Evolutionary conservation across 495 filamentous ascomycete species (phyloP).

Genomic region (Penicillium cataractarum): DNA sequence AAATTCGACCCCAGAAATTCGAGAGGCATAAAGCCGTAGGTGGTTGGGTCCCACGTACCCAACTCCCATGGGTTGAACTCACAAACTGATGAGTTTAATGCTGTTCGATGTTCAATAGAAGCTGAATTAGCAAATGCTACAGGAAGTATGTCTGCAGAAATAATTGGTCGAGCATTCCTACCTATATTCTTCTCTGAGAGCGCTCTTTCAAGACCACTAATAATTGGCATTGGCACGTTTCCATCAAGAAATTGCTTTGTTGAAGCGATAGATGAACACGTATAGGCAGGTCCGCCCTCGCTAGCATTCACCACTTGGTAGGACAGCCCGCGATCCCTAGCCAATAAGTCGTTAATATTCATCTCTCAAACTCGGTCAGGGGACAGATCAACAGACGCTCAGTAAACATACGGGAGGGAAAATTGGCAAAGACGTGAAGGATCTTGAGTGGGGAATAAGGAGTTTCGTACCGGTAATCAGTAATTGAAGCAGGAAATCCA

Average conservation of each 20-base stretch:
- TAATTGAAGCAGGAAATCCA: slow-evolving; percentile 1
- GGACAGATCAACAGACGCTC: background rate
- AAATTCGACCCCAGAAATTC: slow-evolving; percentile 64
- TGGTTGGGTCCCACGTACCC: slow-evolving; percentile 78
- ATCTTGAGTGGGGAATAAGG: slow-evolving; percentile 54
- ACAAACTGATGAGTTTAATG: slow-evolving; percentile 75
- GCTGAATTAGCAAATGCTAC: slow-evolving; percentile 50
- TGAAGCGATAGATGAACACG: slow-evolving; percentile 82
- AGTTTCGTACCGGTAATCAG: slow-evolving; percentile 71
- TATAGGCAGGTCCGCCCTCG: slow-evolving; percentile 72
- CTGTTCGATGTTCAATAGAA: slow-evolving; percentile 56
- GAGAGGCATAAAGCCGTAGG: slow-evolving; percentile 77
- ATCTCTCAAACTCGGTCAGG: background rate
- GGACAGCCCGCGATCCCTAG: slow-evolving; percentile 75
- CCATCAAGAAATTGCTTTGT: slow-evolving; percentile 65
- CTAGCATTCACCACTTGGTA: slow-evolving; percentile 77
- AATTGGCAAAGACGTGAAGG: too few relatives aligned
- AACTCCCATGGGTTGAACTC: slow-evolving; percentile 89
- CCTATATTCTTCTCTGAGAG: background rate
- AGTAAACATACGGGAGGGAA: too few relatives aligned
- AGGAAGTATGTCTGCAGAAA: background rate
- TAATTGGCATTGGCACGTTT: background rate
- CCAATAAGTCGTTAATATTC: slow-evolving; percentile 73
- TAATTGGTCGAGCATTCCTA: background rate
- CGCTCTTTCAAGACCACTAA: background rate